Evolutionary conservation across 2,329 filamentous ascomycete genomes (phyloP), one percentile per base, ranked within the genome.

Genomic region (Cordyceps farinosa): DNA sequence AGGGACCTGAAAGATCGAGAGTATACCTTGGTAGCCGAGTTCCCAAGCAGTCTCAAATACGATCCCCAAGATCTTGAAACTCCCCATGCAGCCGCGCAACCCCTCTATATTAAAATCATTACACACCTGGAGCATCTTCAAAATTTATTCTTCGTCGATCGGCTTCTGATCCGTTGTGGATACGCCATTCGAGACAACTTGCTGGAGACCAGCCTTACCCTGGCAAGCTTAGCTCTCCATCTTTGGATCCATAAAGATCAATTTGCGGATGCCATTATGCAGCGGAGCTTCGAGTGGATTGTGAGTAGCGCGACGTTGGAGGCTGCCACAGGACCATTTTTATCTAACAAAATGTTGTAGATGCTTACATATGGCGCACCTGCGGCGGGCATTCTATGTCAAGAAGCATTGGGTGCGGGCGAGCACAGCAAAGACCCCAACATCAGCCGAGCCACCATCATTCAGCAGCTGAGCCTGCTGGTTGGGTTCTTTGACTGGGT

Each of bases 101-200:
- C 71, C 0, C 65, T 82, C 0, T 82, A 81, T 58, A 74, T 75
- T 5, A 74, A 80, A 2, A 76, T 83, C 15, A 69, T 86, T 1
- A 70, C 83, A 1, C 75, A 76, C 2, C 75, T 85, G 2, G 78
- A 81, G 29, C 79, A 84, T 52, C 71, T 86, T 0, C 81, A 86
- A 48, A 87, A 86, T 45, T 74, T 84, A 3, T 87, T 88, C 63
- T 79, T 88, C 10, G 73, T 87, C 6, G 82, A 87, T 62, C 77
- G 86, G 17, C 77, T 87, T 0, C 72, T 87, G 9, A 75, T 82
- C 29, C 83, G 82, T 22, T 70, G 73, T 3, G 75, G 76, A 0
- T 71, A 76, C 13, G 67, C 71, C 0, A 74, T 76, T 9, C 72
- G 76, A 9, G 75, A 75, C 0, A 73, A 78, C 15, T 70, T 82